Evolutionary conservation across 2,329 filamentous ascomycete species (phyloP), one percentile per base, ranked within the genome.

Genomic region (Dactylonectria estremocensis): DNA sequence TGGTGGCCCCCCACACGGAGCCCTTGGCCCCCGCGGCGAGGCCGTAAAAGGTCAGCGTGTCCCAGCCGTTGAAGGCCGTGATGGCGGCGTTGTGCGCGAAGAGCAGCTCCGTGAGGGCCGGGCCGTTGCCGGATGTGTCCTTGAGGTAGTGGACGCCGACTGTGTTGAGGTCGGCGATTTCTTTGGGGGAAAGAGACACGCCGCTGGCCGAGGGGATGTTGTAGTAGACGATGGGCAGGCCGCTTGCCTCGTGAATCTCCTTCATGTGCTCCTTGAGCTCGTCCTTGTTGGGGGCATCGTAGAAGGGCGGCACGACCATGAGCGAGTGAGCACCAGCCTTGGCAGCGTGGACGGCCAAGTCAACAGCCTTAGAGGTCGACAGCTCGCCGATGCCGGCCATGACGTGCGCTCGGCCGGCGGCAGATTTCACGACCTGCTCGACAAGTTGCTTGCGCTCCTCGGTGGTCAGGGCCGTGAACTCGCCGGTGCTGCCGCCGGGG

Each of bases 11-110:
- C 85, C 85, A 87, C 1, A 87, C 82, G 3, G 82, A 83, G 3
- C 85, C 85, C 52, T 83, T 83, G 9, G 84, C 83, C 0, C 85
- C 85, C 1, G 85, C 84, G 0, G 82, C 83, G 10, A 87, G 75
- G 10, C 85, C 85, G 68, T 87, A 87, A 72, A 87, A 87, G 0
- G 85, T 87, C 16, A 87, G 76, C 0, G 85, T 87, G 65, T 87
- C 85, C 85, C 85, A 87, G 1, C 85, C 85, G 63, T 87, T 87
- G 73, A 87, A 86, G 0, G 83, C 79, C 1, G 83, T 86, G 67
- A 87, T 83, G 28, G 79, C 72, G 60, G 67, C 82, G 5, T 73
- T 70, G 31, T 71, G 65, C 60, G 78, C 79, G 68, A 87, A 86
- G 4, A 87, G 77, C 14, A 87, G 72, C 64, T 87, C 84, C 2